Evolutionary conservation across 106 monocot species (phyloP), one percentile per base, ranked within the genome.

Genomic region (Platanthera zijinensis): DNA sequence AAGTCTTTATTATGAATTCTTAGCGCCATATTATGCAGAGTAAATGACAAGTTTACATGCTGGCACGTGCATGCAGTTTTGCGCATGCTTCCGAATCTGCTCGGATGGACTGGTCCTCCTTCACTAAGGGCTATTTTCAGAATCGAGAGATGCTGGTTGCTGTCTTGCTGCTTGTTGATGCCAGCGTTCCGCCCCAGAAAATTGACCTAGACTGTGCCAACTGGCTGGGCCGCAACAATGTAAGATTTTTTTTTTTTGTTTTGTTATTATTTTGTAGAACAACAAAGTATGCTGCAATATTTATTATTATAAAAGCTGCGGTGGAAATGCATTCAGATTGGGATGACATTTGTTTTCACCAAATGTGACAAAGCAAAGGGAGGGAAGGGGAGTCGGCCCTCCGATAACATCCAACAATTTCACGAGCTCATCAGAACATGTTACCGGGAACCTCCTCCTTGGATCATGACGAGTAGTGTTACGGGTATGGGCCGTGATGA

Each of bases 191-290:
- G 5, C 92, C 94, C 50, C 94, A 94, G 80, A 66, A 95, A 74
- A 89, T 99, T 69, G 99, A 99, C 77, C 81, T 99, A 49, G 99
- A 99, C 74, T 99, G 99, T 80, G 94, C 99, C 51, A 88, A 92
- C 74, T 99, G 99, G 99, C 92, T 99, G 45, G 90, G 94, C 12
- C 92, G 99, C 11, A 99, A 99, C 79, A 87, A 99, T 77, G 99
- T 99, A 86, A 71, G 12, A 68, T 17, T 17, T 63, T 74, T 57
- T 25, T 28, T 61, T 61, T 6, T 6, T 61, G 61, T 14, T 0
- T 25, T 61, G 13, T 18, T 6, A 39, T 39, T 39, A 39, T 39
- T 39, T 39, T 39, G 3, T 39, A 39, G 39, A 39, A 39, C 39
- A 61, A 61, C 6, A 18, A 61, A 18, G n/a, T 15, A 61, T 6